Evolutionary conservation across 73 alveolate species (phyloP).

Genomic region (Breviolum minutum): DNA sequence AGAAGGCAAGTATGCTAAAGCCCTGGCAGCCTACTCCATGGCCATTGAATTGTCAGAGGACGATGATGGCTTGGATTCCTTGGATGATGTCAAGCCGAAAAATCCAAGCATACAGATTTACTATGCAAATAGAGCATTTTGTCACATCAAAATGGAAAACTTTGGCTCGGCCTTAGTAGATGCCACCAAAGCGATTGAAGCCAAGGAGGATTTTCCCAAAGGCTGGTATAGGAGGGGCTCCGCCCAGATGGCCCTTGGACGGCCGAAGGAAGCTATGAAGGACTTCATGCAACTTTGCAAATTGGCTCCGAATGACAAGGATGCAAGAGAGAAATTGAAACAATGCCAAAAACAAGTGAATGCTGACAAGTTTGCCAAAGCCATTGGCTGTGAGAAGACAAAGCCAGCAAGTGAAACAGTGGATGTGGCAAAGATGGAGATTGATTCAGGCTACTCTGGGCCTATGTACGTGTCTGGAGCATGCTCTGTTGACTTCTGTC

Average conservation of each 20-base stretch:
- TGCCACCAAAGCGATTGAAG: conserved; percentile 66
- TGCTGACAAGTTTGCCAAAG: conserved; percentile 90
- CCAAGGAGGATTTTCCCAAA: conserved; percentile 80
- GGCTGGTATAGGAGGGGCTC: conserved; percentile 89
- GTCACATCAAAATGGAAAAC: conserved; percentile 94
- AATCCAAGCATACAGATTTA: conserved; percentile 53
- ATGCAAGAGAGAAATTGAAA: conserved; percentile 73
- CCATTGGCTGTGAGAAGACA: conserved; percentile 82
- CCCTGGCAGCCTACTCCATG: conserved; percentile 78
- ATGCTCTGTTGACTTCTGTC: conserved; percentile 68
- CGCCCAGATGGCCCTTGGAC: conserved; percentile 69
- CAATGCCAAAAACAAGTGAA: conserved; percentile 84
- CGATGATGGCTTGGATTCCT: conserved; percentile 85
- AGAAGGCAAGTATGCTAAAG: conserved; percentile 81
- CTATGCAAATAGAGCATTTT: conserved; percentile 88
- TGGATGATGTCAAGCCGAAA: conserved; percentile 67
- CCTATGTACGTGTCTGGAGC: conserved; percentile 64
- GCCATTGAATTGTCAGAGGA: conserved; percentile 74
- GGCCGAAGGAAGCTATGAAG: conserved; percentile 65
- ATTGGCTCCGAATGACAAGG: conserved; percentile 56
- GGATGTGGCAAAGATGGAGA: conserved; percentile 77
- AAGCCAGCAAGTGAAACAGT: conserved; percentile 84
- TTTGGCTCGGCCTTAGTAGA: conserved; percentile 92
- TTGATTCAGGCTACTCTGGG: conserved; percentile 56
- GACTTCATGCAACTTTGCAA: conserved; percentile 88